Evolutionary conservation across 2,329 filamentous ascomycete species (phyloP), one percentile per base, ranked within the genome.

Genomic region (Colletotrichum siamense): DNA sequence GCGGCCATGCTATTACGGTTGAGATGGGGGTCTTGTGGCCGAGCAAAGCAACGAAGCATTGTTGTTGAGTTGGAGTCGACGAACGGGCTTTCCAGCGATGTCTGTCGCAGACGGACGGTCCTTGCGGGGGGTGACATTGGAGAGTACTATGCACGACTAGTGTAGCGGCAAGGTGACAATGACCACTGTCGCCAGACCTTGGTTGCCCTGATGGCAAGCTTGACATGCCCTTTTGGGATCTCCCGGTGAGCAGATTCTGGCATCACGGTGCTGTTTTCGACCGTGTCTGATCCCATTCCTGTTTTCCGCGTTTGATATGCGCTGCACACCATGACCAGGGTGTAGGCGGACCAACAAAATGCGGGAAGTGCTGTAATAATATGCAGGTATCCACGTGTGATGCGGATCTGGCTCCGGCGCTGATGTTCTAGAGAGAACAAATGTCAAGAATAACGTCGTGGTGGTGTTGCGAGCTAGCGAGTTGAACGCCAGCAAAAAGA

Each of bases 31-130:
- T 61, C 32, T 59, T 34, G 30, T 44, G 32, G 32, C 32, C 44
- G 36, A 39, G 18, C 24, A 24, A 44, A 44, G 34, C 22, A 64
- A 8, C 28, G 34, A 22, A 66, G 63, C 22, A 49, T 39, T 66
- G 63, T n/a, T 62, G 59, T 32, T 49, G 44, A 28, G 70, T 22
- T 57, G 71, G 32, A 63, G 26, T 32, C 30, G 59, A 64, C 66
- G 57, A 44, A 57, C 39, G 16, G 57, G 57, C 24, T 32, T 55
- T 22, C 44, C 26, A 61, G 39, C 36, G 8, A 61, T 24, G 36
- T 62, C 24, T 72, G 62, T 75, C 69, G 62, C 73, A 67, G 73
- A 72, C 13, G 30, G 36, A 72, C 52, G 55, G 73, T 30, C 69
- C 28, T 59, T 75, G 73, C 69, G 73, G 72, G 16, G 49, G 18